Conservation (phyloP, 148 eudicot species). For the Nepenthes mirabilis region DNA sequence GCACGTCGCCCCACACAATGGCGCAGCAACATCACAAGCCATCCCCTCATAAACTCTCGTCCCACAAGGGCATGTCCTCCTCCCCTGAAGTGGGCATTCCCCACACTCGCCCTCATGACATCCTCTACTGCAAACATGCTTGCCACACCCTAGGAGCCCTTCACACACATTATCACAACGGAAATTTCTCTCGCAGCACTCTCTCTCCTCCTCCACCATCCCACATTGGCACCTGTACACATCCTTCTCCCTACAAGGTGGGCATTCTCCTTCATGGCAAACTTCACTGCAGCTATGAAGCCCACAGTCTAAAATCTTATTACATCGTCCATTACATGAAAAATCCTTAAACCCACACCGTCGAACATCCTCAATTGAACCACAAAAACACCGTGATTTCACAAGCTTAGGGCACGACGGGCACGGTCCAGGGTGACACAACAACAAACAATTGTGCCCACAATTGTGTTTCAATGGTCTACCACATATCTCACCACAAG, state of each 20-base stretch:
- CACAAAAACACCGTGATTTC: slow-evolving; percentile 62
- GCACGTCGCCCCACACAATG: slow-evolving; percentile 83
- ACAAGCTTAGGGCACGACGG: slow-evolving; percentile 89
- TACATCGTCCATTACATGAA: slow-evolving; percentile 60
- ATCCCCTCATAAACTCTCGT: slow-evolving; percentile 78
- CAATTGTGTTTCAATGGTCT: slow-evolving; percentile 51
- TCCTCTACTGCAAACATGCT: slow-evolving; percentile 70
- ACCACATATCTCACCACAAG: slow-evolving; percentile 86
- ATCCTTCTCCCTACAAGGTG: slow-evolving; percentile 58
- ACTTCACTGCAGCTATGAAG: slow-evolving; percentile 55
- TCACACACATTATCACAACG: slow-evolving; percentile 51
- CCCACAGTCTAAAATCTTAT: slow-evolving; percentile 45
- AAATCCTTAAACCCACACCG: slow-evolving; percentile 89
- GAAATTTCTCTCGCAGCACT: slow-evolving; percentile 65
- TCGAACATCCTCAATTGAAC: slow-evolving; percentile 56
- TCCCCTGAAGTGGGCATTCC: slow-evolving; percentile 76
- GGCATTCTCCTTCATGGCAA: slow-evolving; percentile 81
- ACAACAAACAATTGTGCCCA: slow-evolving; percentile 68
- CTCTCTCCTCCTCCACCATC: slow-evolving; percentile 53
- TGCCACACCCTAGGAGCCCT: slow-evolving; percentile 60
- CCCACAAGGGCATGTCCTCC: slow-evolving; percentile 82
- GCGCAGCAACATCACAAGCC: slow-evolving; percentile 70
- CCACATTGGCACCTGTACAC: slow-evolving; percentile 69
- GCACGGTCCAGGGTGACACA: slow-evolving; percentile 95
- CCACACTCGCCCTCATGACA: slow-evolving; percentile 86